A percentile compares a stretch with the other conserved stretches of the same genome.
Conservation (phyloP, 192 early-diverging fungal species). For the Rhizoclosmatium sp. region DNA sequence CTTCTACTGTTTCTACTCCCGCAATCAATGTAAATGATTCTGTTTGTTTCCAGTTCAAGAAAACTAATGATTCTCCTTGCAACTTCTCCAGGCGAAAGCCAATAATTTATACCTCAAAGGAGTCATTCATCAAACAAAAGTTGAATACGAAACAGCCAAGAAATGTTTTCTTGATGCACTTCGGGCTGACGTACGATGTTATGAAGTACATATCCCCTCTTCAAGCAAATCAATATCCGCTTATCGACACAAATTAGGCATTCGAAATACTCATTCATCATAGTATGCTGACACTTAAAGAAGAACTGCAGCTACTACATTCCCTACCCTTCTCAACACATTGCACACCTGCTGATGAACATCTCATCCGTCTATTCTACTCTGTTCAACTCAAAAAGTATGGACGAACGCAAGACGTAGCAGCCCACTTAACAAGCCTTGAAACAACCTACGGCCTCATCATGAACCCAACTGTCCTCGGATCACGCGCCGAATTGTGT, state of each 20-base stretch:
- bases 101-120: constrained; percentile 4
- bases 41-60: neutral
- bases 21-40: neutral
- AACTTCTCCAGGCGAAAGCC: neutral
- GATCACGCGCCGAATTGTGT: constrained; percentile 15
- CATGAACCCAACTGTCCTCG: neutral
- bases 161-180: constrained; percentile 11
- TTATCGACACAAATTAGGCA: neutral
- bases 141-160: constrained; percentile 5
- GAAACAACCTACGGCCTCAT: constrained; percentile 2
- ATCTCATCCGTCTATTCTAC: constrained; percentile 15
- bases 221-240: neutral
- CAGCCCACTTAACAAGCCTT: constrained; percentile 1
- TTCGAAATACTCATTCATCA: neutral
- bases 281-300: constrained; percentile 5
- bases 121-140: neutral
- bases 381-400: constrained; percentile 5
- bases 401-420: neutral
- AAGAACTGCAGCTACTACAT: constrained; percentile 22
- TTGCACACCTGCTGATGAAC: neutral
- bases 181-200: constrained; percentile 32
- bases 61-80: neutral
- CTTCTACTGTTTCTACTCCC: neutral
- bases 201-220: constrained; percentile 8
- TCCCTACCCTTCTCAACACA: constrained; percentile 4